phyloP scores from a whole-genome alignment of 2,329 filamentous ascomycete genomes.

The Aspergillus sclerotialis region DNA sequence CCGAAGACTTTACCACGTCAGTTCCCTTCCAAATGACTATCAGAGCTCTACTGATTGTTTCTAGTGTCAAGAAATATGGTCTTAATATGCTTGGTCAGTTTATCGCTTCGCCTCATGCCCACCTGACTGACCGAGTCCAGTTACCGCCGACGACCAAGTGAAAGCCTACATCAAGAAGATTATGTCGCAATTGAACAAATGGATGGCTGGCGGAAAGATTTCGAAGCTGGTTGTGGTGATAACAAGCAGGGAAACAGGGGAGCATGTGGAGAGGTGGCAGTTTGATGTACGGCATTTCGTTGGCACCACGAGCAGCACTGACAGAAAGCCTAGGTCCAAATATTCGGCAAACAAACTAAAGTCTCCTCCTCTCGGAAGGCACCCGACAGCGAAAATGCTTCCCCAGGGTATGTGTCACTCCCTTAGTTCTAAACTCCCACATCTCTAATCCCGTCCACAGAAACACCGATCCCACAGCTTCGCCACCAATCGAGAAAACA shows the following conservation, averaged over 20 bases:
- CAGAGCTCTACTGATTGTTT: constrained; percentile 3
- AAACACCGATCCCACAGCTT: too few species aligned
- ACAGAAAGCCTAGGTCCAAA: constrained; percentile 44
- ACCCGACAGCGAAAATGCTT: constrained; percentile 64
- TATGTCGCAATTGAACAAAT: constrained; percentile 94
- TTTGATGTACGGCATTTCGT: constrained; percentile 63
- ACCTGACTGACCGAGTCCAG: constrained; percentile 37
- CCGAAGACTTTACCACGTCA: constrained; percentile 91
- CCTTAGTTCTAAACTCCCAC: neutral
- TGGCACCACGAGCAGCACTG: neutral
- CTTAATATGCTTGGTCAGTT: constrained; percentile 81
- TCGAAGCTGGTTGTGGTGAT: constrained; percentile 95
- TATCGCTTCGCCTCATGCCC: neutral
- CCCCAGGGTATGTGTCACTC: constrained; percentile 42
- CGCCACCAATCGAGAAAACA: constrained; percentile 62
- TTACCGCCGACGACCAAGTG: constrained; percentile 94
- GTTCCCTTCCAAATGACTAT: constrained; percentile 21
- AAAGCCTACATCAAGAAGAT: constrained; percentile 99
- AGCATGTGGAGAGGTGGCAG: constrained; percentile 95
- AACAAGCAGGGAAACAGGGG: constrained; percentile 92
- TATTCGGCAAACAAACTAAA: constrained; percentile 47
- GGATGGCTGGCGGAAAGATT: constrained; percentile 97
- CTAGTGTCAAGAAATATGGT: constrained; percentile 92
- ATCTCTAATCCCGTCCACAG: too few species aligned
- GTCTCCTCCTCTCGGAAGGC: constrained; percentile 43